Evolutionary conservation across 768 basidiomycete genomes (phyloP), one percentile per base, ranked within the genome.

Genomic region (Leccinum truebloodii): DNA sequence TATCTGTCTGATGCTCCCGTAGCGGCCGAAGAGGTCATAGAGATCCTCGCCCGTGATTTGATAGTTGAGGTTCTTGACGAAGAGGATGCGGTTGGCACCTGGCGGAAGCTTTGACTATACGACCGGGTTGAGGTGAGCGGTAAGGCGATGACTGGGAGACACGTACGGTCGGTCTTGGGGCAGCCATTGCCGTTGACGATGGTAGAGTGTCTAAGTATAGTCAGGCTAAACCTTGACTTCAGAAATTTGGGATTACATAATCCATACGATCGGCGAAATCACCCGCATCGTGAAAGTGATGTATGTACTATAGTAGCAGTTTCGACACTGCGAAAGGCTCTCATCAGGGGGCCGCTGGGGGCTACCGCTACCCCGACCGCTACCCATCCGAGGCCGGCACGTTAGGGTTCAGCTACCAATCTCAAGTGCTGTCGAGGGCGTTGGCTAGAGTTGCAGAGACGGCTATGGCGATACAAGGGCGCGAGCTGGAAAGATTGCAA

Each of bases 1-100:
- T 63, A 99, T 88, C 76, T 99, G 96, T 54, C 96, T 88, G 67
- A 99, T 92, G 68, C 92, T 92, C 52, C 96, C 96, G 78, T 98
- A 99, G 64, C 94, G 92, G 58, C 95, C 96, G 68, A 99, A 98
- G 63, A 98, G 80, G 78, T 98, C 96, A 75, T 98, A 98, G 67
- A 98, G 75, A 75, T 98, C 95, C 62, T 94, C 91, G 56, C 95
- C 95, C 34, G 88, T 94, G 65, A 94, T 94, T 74, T 88, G 87
- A 77, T 95, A 95, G 75, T 91, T 94, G 57, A 96, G 77, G 71
- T 96, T 96, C 76, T 95, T 95, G 28, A 95, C 92, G 68, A 94
- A 96, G 48, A 96, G 83, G 57, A 96, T 92, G 51, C 94, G 86
- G 71, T 95, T 95, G 18, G 92, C 94, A 57, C 93, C 92, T 26